Evolutionary conservation across 2,329 filamentous ascomycete species (phyloP), one percentile per base, ranked within the genome.

Genomic region (Monosporascus sp.): DNA sequence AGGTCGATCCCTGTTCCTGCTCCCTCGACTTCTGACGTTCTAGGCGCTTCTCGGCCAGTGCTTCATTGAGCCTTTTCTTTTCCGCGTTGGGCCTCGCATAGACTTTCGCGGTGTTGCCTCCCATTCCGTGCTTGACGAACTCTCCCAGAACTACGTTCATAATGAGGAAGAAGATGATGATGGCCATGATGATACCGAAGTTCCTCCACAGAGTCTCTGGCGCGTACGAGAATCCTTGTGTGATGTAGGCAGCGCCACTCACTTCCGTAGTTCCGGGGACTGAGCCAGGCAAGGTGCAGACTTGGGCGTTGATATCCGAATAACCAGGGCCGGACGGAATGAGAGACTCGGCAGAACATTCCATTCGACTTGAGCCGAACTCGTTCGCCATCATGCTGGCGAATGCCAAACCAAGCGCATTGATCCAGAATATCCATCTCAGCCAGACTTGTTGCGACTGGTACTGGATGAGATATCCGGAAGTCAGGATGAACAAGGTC

Each of bases 371-470:
- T 11, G 81, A 73, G 37, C 79, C 78, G 63, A 96, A 96, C 65
- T 96, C 91, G 63, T 96, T 96, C 63, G 89, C 83, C 89, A 96
- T 94, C 70, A 96, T 70, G 2, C 84, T 76, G 11, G 86, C 81
- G 65, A 96, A 95, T 0, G 85, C 82, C 2, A 94, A 78, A 46
- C 88, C 89, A 0, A 92, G 74, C 0, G 85, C 78, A 56, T 91
- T 91, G 68, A 91, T 74, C 75, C 86, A 93, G 72, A 85, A 89
- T 55, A 93, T 85, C 89, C 89, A 94, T 18, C 87, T 77, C 6
- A 92, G 68, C 86, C 89, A 93, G 4, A 86, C 84, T 61, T 91
- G 86, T 61, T 89, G 82, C 2, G 76, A 81, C 49, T 86, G 80
- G 67, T 88, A 91, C 66, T 91, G 89, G 55, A 96, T 93, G 43